Evolutionary conservation across 1,139 yeast species (phyloP).

Genomic region (Geotrichum restrictum): DNA sequence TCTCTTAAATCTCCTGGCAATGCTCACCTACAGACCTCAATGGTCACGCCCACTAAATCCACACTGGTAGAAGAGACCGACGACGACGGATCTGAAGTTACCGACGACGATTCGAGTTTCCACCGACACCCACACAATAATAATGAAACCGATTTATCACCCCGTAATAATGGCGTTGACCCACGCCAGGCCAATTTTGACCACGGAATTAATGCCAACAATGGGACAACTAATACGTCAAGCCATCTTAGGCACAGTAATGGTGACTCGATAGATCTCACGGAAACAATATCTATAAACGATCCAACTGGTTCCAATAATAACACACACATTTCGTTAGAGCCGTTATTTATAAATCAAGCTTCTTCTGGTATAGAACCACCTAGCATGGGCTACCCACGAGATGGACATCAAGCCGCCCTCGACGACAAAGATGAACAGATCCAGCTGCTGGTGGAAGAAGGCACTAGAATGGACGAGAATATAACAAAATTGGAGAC

Average conservation of each 20-base stretch:
- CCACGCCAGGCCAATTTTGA: background rate
- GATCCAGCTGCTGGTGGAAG: slow-evolving; percentile 32
- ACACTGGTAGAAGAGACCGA: slow-evolving; percentile 29
- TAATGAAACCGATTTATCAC: slow-evolving; percentile 16
- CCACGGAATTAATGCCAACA: background rate
- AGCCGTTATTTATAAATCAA: background rate
- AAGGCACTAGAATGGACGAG: slow-evolving; percentile 35
- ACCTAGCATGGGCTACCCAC: background rate
- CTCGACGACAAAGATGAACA: slow-evolving; percentile 34
- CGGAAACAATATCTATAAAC: background rate
- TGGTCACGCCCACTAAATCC: slow-evolving; percentile 19
- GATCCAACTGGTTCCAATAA: background rate
- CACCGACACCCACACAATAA: slow-evolving; percentile 1
- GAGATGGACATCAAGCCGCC: slow-evolving; percentile 18
- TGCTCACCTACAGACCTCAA: slow-evolving; percentile 13
- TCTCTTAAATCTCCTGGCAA: slow-evolving; percentile 10
- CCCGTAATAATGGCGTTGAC: slow-evolving; percentile 3
- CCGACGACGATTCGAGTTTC: slow-evolving; percentile 7
- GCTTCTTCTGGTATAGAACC: background rate
- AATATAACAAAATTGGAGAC: slow-evolving; percentile 32
- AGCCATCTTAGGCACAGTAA: background rate
- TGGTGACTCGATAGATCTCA: background rate
- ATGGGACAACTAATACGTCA: too few relatives aligned
- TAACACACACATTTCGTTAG: background rate
- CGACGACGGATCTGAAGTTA: slow-evolving; percentile 26